Percentiles rank a stretch among this genome's conserved stretches.
Conservation (phyloP, 1,284 basidiomycete species). For the Microbotryomycetes sp. region DNA sequence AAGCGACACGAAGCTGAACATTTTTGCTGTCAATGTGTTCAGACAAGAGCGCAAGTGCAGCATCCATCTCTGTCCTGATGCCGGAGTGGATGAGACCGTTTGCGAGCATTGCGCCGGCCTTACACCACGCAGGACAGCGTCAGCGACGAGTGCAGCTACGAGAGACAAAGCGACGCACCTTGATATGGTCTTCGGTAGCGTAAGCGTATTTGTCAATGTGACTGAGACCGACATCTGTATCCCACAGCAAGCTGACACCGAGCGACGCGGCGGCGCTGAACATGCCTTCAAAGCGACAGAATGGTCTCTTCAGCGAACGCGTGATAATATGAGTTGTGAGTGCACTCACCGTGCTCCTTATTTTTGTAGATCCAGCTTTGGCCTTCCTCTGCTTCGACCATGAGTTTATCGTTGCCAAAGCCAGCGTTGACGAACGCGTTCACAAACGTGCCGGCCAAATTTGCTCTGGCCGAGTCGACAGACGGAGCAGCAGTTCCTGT, state of each 20-base stretch:
- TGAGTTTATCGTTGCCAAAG: slow-evolving; percentile 96
- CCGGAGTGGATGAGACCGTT: slow-evolving; percentile 88
- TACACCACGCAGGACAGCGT: background rate
- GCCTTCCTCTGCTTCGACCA: slow-evolving; percentile 92
- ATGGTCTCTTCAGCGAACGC: no score
- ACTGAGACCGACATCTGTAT: slow-evolving; percentile 86
- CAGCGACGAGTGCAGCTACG: background rate
- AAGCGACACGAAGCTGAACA: slow-evolving; percentile 71
- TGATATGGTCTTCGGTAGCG: slow-evolving; percentile 92
- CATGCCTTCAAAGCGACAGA: slow-evolving; percentile 57
- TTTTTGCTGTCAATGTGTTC: slow-evolving; percentile 89
- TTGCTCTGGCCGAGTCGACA: slow-evolving; percentile 88
- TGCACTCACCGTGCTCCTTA: slow-evolving; percentile 77
- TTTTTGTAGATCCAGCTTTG: slow-evolving; percentile 99
- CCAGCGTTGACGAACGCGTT: slow-evolving; percentile 99
- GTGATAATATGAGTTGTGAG: background rate
- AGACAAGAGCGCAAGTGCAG: slow-evolving; percentile 80
- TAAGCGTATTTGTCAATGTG: slow-evolving; percentile 99
- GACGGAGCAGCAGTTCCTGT: slow-evolving; percentile 49
- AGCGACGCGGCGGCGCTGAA: slow-evolving; percentile 92
- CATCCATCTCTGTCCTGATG: slow-evolving; percentile 87
- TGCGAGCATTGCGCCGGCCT: slow-evolving; percentile 89
- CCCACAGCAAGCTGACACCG: slow-evolving; percentile 91
- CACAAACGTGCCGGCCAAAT: slow-evolving; percentile 93
- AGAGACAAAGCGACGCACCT: slow-evolving; percentile 46